Base-by-base conservation (phyloP, 345 rosid genomes). In the Aethionema arabicum region DNA sequence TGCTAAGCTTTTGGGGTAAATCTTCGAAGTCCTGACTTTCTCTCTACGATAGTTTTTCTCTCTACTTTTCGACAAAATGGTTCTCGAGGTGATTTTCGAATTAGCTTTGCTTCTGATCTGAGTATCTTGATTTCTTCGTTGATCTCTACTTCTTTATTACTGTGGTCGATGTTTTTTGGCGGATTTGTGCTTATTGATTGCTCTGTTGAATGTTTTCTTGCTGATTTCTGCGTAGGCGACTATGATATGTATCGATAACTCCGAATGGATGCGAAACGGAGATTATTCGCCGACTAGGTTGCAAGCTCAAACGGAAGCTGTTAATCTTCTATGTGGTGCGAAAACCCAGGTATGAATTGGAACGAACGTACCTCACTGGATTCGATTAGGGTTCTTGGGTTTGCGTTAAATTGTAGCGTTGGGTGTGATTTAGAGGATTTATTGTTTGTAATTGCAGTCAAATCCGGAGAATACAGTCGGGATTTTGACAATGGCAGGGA, bases 241-340 rank as follows among this genome's bases (percentile, higher is more conserved):
- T 45, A 81, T 87, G 91, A 85, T 87, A 51, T 87, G 91, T 66
- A 74, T 85, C 77, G 95, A 87, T 67, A 87, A 85, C 70, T 87
- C 95, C 4, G 91, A 85, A 60, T 85, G 91, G 95, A 87, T 85
- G 95, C 84, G 95, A 51, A 87, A 87, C 70, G 91, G 95, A 37
- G 91, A 87, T 69, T 87, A 87, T 61, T 52, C 81, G 52, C 91
- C 89, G 1, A 80, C 82, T 70, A 79, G 91, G 59, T 69, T 85
- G 59, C 84, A 78, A 59, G 87, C 95, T 21, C 95, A 85, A 49
- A 81, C 85, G 6, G 95, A 87, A 59, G 91, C 89, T 58, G 85
- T 87, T 32, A 83, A 80, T 76, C 85, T 87, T 50, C 82, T 87
- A 8, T 77, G 84, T 16, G 91, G 91, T 3, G 91, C 91, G 11